Evolutionary conservation across 2,329 filamentous ascomycete genomes (phyloP), one percentile per base, ranked within the genome.

Genomic region (Ramichloridium luteum): DNA sequence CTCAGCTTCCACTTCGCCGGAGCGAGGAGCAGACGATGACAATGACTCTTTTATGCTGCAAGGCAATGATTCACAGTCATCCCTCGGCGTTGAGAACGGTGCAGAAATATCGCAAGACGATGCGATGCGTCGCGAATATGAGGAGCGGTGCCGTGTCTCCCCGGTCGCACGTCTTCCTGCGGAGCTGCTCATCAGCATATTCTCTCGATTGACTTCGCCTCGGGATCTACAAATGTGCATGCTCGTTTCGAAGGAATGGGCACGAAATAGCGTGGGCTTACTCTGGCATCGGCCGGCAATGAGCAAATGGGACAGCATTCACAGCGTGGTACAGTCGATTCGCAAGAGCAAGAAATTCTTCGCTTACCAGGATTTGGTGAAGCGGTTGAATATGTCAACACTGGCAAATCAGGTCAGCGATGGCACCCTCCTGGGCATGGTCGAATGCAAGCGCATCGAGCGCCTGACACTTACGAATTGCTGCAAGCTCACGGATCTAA

Each of bases 211-310:
- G 36, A 77, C 68, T 48, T 71, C 85, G 2, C 46, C 54, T 15
- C 62, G 67, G 27, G 88, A 98, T 51, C 70, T 94, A 46, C 71
- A 84, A 45, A 78, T 77, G 58, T 92, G 82, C 59, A 86, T 96
- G 81, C 67, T 90, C 43, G 86, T 93, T n/a, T 94, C 79, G 51
- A 86, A 85, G 58, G 74, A 79, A 40, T 98, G 90, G 90, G 81
- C 90, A 16, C 70, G 80, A 41, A 94, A 94, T 53, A 79, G 81
- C 31, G 90, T 96, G 45, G 88, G 90, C 41, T 70, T 93, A 43
- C 68, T 98, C 13, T 98, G 90, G 90, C 86, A 94, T 57, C 73
- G 90, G 23, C 90, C 90, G 1, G 77, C 83, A 16, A 96, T 90
- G 61, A 85, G 80, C 49, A 83, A 76, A 47, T 94, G 84, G 80